Evolutionary conservation across 2,329 filamentous ascomycete genomes (phyloP).

Genomic region (Boeremia exigua): DNA sequence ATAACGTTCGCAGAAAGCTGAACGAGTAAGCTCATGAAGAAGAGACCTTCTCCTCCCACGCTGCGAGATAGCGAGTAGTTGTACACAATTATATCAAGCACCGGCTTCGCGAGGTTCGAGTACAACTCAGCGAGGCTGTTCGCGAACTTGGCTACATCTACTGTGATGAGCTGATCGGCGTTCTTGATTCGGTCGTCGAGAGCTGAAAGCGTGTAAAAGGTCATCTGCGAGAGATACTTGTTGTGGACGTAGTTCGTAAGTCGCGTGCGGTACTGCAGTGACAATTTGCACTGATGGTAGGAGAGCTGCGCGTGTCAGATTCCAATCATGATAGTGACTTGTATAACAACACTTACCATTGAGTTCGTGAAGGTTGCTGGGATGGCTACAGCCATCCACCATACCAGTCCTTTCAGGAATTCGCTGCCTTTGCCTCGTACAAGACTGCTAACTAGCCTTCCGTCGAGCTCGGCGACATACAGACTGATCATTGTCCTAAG

Average conservation of each 20-base stretch:
- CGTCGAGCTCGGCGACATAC: conserved; percentile 96
- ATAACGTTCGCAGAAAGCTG: conserved; percentile 92
- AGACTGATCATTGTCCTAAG: conserved; percentile 89
- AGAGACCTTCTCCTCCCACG: conserved; percentile 93
- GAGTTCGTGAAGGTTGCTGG: conserved; percentile 98
- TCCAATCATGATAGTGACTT: not conserved
- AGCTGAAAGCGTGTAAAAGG: conserved; percentile 94
- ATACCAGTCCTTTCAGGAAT: conserved; percentile 85
- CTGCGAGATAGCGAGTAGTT: conserved; percentile 92
- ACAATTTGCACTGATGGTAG: conserved; percentile 95
- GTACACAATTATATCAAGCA: conserved; percentile 96
- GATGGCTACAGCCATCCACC: conserved; percentile 98
- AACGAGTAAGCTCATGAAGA: conserved; percentile 93
- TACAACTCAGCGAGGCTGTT: conserved; percentile 95
- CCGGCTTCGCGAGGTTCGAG: conserved; percentile 92
- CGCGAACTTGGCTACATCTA: conserved; percentile 95
- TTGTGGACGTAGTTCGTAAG: conserved; percentile 95
- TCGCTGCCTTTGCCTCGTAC: conserved; percentile 91
- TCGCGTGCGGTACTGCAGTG: conserved; percentile 88
- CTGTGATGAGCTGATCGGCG: conserved; percentile 94
- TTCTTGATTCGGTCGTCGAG: conserved; percentile 98
- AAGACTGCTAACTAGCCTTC: conserved; percentile 86
- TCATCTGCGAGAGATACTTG: conserved; percentile 95
- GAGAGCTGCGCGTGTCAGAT: conserved; percentile 68
- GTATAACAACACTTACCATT: conserved; percentile 69